Conservation (phyloP, 2,329 filamentous ascomycete species). For the Aspergillaceae sp. region DNA sequence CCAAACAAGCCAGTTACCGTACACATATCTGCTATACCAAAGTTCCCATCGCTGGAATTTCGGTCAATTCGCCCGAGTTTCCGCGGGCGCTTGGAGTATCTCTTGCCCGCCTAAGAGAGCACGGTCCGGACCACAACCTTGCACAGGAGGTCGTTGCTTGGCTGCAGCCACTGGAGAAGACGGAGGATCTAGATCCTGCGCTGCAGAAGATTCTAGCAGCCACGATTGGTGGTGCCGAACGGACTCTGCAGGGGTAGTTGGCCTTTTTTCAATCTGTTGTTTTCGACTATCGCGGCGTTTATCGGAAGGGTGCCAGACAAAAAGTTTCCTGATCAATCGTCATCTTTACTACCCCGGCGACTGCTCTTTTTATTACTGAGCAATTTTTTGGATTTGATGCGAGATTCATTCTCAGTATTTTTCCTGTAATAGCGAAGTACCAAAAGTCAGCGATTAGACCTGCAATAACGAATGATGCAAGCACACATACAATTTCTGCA, state of each 20-base stretch:
- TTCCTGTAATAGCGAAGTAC: constrained; percentile 33
- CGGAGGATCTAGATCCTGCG: constrained; percentile 44
- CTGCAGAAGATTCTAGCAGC: constrained; percentile 45
- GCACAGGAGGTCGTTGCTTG: constrained; percentile 42
- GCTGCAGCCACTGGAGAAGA: constrained; percentile 39
- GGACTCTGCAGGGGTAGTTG: constrained; percentile 16
- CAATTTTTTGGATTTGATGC: constrained; percentile 51
- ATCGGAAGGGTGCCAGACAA: constrained; percentile 9
- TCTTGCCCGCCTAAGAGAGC: constrained; percentile 53
- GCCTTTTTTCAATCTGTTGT: constrained; percentile 4
- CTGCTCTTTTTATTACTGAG: constrained; percentile 55
- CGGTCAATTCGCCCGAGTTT: constrained; percentile 58
- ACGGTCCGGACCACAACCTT: constrained; percentile 34
- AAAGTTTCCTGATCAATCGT: constrained; percentile 13
- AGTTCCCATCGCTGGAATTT: constrained; percentile 59
- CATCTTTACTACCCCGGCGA: constrained; percentile 36
- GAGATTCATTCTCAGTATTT: constrained; percentile 49
- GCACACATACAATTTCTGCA: constrained; percentile 44
- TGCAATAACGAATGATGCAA: not conserved
- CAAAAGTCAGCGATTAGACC: constrained; percentile 8
- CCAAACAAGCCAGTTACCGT: constrained; percentile 52
- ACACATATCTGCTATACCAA: constrained; percentile 64
- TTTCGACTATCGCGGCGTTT: constrained; percentile 17
- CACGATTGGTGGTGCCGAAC: constrained; percentile 29
- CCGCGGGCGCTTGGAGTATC: constrained; percentile 60